Evolutionary conservation across 1,139 yeast genomes (phyloP).

Genomic region (Magnusiomyces magnusii): DNA sequence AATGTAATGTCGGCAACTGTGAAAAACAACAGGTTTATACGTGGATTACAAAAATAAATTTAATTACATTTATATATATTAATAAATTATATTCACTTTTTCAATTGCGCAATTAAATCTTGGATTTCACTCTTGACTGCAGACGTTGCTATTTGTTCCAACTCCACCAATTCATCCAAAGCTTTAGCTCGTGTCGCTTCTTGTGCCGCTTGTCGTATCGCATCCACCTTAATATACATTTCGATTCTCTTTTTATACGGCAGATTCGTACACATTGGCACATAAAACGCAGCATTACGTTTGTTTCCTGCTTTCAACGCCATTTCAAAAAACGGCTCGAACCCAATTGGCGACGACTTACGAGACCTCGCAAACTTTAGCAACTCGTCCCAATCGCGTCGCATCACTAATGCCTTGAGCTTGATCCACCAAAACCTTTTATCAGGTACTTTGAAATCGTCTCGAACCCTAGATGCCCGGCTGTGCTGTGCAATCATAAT

Average conservation of each 20-base stretch:
- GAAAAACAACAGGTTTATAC: conserved; percentile 33
- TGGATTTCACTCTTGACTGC: conserved; percentile 29
- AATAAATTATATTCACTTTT: conserved; percentile 6
- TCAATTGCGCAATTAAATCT: conserved; percentile 27
- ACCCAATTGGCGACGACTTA: conserved; percentile 71
- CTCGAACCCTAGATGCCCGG: conserved; percentile 48
- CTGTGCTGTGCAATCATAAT: conserved; percentile 52
- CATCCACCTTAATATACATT: conserved; percentile 47
- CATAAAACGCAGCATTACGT: conserved; percentile 38
- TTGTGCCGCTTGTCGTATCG: conserved; percentile 48
- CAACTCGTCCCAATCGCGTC: conserved; percentile 57
- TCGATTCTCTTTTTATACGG: conserved; percentile 40
- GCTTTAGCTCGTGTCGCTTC: conserved; percentile 57
- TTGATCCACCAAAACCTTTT: conserved; percentile 59
- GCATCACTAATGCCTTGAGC: conserved; percentile 45
- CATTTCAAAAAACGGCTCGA: conserved; percentile 52
- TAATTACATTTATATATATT: neutral
- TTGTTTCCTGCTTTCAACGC: conserved; percentile 45
- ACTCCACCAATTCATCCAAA: conserved; percentile 35
- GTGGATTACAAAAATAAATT: neutral
- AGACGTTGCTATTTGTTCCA: conserved; percentile 33
- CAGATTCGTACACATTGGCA: conserved; percentile 33
- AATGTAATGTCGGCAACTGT: conserved; percentile 45
- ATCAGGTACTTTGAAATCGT: conserved; percentile 56
- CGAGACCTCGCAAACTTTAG: conserved; percentile 41